phyloP scores from a whole-genome alignment of 176 grass and related monocot species.

The Raddia distichophylla region DNA sequence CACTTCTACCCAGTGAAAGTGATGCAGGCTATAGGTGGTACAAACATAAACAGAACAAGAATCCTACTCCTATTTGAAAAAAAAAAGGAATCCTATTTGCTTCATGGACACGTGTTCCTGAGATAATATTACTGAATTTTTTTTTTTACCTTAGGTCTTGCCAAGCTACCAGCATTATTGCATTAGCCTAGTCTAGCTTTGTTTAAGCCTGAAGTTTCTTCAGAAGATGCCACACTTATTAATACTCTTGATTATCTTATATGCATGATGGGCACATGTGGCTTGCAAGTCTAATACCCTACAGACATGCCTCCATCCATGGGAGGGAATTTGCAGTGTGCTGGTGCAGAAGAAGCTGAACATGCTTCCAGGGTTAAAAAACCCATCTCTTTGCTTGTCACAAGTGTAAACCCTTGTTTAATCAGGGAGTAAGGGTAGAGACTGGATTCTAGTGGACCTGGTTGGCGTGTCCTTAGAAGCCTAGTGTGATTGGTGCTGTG shows the following conservation, averaged over 20 bases:
- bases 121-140: conserved; percentile 9
- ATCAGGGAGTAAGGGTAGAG: conserved; percentile 29
- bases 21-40: background rate
- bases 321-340: conserved; percentile 40
- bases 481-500: conserved; percentile 37
- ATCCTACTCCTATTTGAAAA: background rate
- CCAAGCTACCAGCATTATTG: background rate
- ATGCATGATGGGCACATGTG: conserved; percentile 48
- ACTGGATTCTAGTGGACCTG: conserved; percentile 30
- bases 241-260: background rate
- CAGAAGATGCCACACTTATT: background rate
- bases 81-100: background rate
- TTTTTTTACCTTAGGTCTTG: background rate
- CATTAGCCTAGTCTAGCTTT: background rate
- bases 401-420: conserved; percentile 10
- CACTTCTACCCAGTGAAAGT: background rate
- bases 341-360: conserved; percentile 12
- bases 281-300: conserved; percentile 40
- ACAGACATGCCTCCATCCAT: conserved; percentile 48
- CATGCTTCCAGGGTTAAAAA: conserved; percentile 31
- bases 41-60: background rate
- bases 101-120: background rate
- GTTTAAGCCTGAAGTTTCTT: conserved; percentile 35
- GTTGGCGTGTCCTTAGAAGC: conserved; percentile 14
- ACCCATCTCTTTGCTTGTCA: background rate